phyloP scores from a whole-genome alignment of 768 basidiomycete genomes.

The Suillus hirtellus region DNA sequence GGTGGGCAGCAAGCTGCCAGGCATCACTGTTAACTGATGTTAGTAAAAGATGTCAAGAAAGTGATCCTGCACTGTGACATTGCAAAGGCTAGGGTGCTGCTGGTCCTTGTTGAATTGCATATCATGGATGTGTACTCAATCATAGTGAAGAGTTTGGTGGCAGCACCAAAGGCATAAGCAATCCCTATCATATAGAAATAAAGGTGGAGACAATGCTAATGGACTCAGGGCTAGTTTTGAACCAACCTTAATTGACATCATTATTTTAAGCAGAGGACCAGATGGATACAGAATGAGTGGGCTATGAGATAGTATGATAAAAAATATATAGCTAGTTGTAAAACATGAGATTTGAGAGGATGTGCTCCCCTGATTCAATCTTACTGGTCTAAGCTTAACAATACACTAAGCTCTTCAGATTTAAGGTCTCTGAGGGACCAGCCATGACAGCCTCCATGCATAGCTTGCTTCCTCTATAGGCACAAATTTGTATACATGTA shows the following conservation, averaged over 20 bases:
- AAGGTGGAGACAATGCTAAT: constrained; percentile 51
- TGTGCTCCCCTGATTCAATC: constrained; percentile 24
- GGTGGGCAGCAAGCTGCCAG: too few species aligned
- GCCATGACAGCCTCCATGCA: constrained; percentile 56
- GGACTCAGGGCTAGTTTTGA: constrained; percentile 44
- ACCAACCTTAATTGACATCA: constrained; percentile 46
- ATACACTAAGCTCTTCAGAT: constrained; percentile 68
- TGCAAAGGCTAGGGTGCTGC: too few species aligned
- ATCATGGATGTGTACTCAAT: fast-evolving
- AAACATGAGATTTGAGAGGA: constrained; percentile 18
- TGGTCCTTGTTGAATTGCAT: too few species aligned
- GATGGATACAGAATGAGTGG: constrained; percentile 73
- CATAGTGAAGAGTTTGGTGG: too few species aligned
- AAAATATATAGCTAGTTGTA: constrained; percentile 86
- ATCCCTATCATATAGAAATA: constrained; percentile 25
- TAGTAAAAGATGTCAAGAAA: too few species aligned
- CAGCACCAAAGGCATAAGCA: too few species aligned
- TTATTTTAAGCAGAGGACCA: constrained; percentile 58
- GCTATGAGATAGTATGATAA: constrained; percentile 76
- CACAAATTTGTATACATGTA: constrained; percentile 71
- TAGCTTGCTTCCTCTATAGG: constrained; percentile 57
- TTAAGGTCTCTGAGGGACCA: constrained; percentile 62
- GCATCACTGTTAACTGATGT: too few species aligned
- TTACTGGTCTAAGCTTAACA: constrained; percentile 86
- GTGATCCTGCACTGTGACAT: too few species aligned